These are phyloP conservation scores for Rutstroemia sp. DNA, from an alignment of 2,329 filamentous ascomycete species.

Conservation along the genomic window DNA sequence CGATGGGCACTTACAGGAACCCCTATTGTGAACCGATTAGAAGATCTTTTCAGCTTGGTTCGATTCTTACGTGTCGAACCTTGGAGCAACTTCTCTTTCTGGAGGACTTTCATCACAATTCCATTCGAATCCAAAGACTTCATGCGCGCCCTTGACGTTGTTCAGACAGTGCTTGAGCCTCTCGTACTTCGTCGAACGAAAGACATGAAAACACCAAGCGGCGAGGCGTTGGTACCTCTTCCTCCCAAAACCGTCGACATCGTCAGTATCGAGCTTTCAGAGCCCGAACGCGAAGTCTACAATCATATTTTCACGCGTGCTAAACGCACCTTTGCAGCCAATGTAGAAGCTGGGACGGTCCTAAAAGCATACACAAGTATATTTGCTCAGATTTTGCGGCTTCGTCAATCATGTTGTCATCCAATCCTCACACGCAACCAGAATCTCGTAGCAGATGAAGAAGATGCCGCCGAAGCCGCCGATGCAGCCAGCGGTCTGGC, in stretches of 20 bases:
- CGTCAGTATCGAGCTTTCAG: slow-evolving; percentile 77
- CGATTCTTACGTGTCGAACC: slow-evolving; percentile 91
- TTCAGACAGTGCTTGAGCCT: slow-evolving; percentile 92
- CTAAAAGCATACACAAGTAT: slow-evolving; percentile 96
- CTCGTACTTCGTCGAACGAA: slow-evolving; percentile 94
- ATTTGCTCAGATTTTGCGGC: slow-evolving; percentile 88
- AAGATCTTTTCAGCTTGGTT: slow-evolving; percentile 90
- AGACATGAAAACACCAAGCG: slow-evolving; percentile 93
- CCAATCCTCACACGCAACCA: slow-evolving; percentile 83
- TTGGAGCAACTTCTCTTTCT: slow-evolving; percentile 98
- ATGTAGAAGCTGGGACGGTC: slow-evolving; percentile 84
- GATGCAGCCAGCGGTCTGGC: slow-evolving; percentile 75
- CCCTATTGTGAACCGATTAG: slow-evolving; percentile 90
- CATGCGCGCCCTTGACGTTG: slow-evolving; percentile 86
- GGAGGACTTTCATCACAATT: slow-evolving; percentile 97
- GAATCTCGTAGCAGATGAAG: slow-evolving; percentile 78
- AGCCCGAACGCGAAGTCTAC: slow-evolving; percentile 83
- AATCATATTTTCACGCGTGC: slow-evolving; percentile 80
- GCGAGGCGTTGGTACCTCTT: slow-evolving; percentile 71
- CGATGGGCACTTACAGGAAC: slow-evolving; percentile 93
- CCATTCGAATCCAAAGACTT: slow-evolving; percentile 96
- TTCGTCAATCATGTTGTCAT: slow-evolving; percentile 92
- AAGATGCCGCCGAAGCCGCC: slow-evolving; percentile 68
- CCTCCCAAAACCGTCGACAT: slow-evolving; percentile 78
- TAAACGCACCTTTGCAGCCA: slow-evolving; percentile 76